Percentiles rank a stretch among this genome's conserved stretches.
Conservation (phyloP, 2,329 filamentous ascomycete genomes). For the Nemania abortiva region DNA sequence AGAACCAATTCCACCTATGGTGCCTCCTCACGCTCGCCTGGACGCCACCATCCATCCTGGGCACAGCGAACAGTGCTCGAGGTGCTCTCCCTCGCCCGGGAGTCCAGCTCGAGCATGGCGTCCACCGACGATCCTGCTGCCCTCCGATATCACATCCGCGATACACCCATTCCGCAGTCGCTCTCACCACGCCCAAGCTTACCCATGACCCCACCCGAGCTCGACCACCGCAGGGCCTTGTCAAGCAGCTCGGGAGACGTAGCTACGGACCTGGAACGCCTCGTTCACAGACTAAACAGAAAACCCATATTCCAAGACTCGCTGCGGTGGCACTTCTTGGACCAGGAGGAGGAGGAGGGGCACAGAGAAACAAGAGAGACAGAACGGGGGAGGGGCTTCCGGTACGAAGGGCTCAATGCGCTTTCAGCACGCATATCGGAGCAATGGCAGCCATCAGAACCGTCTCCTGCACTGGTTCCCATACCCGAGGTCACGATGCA, state of each 20-base stretch:
- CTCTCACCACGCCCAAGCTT: slow-evolving; percentile 14
- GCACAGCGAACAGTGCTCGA: slow-evolving; percentile 42
- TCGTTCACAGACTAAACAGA: slow-evolving; percentile 32
- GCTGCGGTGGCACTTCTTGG: slow-evolving; percentile 28
- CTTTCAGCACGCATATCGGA: slow-evolving; percentile 4
- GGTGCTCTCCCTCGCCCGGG: slow-evolving; percentile 43
- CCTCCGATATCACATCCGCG: slow-evolving; percentile 24
- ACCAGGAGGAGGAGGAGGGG: not conserved
- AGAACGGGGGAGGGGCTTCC: not conserved
- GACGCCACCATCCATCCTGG: slow-evolving; percentile 29
- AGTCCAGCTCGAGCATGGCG: slow-evolving; percentile 43
- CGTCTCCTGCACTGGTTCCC: slow-evolving; percentile 30
- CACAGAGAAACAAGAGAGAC: slow-evolving; percentile 1
- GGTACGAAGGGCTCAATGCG: slow-evolving; percentile 1
- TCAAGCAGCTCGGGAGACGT: slow-evolving; percentile 10
- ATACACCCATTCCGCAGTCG: slow-evolving; percentile 16
- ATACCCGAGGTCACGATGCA: slow-evolving; percentile 28
- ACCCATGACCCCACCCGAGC: slow-evolving; percentile 25
- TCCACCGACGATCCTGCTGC: slow-evolving; percentile 42
- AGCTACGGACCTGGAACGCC: slow-evolving; percentile 28
- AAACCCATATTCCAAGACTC: slow-evolving; percentile 36
- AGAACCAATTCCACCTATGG: slow-evolving; percentile 27
- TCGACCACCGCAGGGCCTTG: slow-evolving; percentile 19
- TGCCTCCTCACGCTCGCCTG: slow-evolving; percentile 8
- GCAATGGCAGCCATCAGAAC: slow-evolving; percentile 31